Base-by-base conservation (phyloP, 148 eudicot genomes). In the Vaccinium macrocarpon region DNA sequence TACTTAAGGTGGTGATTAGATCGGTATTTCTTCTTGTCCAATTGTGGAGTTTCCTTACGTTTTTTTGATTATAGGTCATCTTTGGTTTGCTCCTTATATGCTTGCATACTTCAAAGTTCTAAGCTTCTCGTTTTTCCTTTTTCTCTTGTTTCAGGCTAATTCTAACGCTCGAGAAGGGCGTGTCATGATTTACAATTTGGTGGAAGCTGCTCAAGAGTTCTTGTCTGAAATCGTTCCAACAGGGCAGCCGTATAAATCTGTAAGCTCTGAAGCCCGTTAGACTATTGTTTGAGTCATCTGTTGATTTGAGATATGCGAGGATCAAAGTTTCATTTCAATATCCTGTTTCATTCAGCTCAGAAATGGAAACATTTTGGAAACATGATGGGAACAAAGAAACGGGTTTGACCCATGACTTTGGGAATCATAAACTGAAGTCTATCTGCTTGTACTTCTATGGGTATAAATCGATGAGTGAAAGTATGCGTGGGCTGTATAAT, bases 191-290 rank as follows among this genome's bases (percentile, higher is more conserved):
- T 95, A 94, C 91, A 97, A 95, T 88, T 91, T 97, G 91, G 99
- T 95, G 84, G 99, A 97, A 91, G 98, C 96, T 90, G 99, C 99
- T 82, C 99, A 97, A 90, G 99, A 97, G 83, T 97, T 95, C 90
- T 93, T 97, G 86, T 97, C 99, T 62, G 98, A 95, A 90, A 87
- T 97, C 86, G 90, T 90, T 87, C 93, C 99, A 64, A 83, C 85
- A 77, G 86, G 83, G 76, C 91, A 86, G 83, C 61, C 80, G 57
- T 90, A 80, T 84, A 88, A 85, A 78, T 88, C 86, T 88, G 94
- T 96, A 90, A 90, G 88, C 42, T 72, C 61, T 75, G 21, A 18
- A 18, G 14, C 48, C 48, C 38, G 16, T 52, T 55, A 51, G 52
- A 57, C 62, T 82, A 29, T 56, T 84, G 6, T 81, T 38, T 75